Conservation (phyloP, 441 rosid species). For the Pelargonium citronellum region DNA sequence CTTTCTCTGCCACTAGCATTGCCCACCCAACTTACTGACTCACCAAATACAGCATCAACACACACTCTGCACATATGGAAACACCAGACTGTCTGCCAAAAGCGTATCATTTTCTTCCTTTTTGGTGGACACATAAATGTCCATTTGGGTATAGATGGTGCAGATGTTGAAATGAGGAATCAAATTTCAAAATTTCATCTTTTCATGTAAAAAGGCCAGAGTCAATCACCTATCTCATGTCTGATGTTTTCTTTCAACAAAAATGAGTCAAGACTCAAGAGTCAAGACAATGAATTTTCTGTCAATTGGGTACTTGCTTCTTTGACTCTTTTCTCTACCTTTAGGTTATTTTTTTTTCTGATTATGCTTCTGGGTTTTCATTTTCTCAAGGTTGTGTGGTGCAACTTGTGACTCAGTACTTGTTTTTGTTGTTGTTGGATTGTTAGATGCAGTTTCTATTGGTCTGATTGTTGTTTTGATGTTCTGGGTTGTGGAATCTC, state of each 20-base stretch:
- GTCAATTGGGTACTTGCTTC: background rate
- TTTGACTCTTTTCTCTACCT: background rate
- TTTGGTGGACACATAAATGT: constrained; percentile 27
- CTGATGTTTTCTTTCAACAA: background rate
- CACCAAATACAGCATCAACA: constrained; percentile 20
- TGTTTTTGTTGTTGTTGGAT: background rate
- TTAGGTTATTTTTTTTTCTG: background rate
- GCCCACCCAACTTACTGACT: constrained; percentile 20
- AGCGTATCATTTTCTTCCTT: constrained; percentile 29
- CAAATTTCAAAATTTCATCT: background rate
- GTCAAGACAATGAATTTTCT: background rate
- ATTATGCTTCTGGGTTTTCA: constrained; percentile 11
- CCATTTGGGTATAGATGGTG: background rate
- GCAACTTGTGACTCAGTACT: background rate
- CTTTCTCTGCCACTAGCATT: constrained; percentile 19
- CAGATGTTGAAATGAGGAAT: background rate
- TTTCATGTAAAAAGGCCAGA: background rate
- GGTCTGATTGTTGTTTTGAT: constrained; percentile 6
- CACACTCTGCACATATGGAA: constrained; percentile 20
- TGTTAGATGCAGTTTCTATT: background rate
- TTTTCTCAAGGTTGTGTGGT: background rate
- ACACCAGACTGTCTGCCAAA: constrained; percentile 16
- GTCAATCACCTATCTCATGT: background rate
- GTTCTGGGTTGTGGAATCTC: constrained; percentile 7
- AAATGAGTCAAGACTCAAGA: background rate